Percentiles rank a stretch among this genome's conserved stretches.
These are phyloP conservation scores for Populus hybrid DNA, from an alignment of 441 rosid species.

Conservation along the genomic window DNA sequence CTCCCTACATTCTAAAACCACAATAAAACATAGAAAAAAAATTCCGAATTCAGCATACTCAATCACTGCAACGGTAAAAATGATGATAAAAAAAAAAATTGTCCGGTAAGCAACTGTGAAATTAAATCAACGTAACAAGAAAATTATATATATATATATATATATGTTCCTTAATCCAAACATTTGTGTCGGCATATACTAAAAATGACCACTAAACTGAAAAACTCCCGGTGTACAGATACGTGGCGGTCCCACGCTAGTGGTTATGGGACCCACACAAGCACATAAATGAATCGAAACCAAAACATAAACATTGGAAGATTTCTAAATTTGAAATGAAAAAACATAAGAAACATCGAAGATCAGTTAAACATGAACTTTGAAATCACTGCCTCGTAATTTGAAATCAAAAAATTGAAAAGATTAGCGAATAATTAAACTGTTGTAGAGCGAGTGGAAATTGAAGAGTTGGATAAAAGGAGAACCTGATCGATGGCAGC, in stretches of 20 bases:
- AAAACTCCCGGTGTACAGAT: not conserved
- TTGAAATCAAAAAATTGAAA: not conserved
- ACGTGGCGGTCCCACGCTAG: not conserved
- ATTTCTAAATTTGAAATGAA: not conserved
- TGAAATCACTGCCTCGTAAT: not conserved
- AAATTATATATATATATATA: too few relatives aligned
- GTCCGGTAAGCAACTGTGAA: not conserved
- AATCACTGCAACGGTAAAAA: not conserved
- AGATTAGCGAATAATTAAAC: not conserved
- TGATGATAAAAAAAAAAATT: not conserved
- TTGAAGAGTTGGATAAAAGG: not conserved
- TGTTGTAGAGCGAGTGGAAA: not conserved
- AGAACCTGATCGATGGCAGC: conserved; percentile 66
- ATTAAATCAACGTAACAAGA: not conserved
- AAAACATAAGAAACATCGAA: not conserved
- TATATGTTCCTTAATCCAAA: not conserved
- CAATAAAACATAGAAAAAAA: conserved; percentile 6
- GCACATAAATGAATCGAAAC: not conserved
- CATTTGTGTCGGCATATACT: not conserved
- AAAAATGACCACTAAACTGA: not conserved
- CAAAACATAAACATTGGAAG: not conserved
- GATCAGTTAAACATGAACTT: not conserved
- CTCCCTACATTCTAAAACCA: conserved; percentile 52
- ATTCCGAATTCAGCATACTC: conserved; percentile 1
- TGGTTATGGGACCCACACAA: not conserved